Base-by-base conservation (phyloP, 31 red algal species). In the Asparagopsis taxiformis region DNA sequence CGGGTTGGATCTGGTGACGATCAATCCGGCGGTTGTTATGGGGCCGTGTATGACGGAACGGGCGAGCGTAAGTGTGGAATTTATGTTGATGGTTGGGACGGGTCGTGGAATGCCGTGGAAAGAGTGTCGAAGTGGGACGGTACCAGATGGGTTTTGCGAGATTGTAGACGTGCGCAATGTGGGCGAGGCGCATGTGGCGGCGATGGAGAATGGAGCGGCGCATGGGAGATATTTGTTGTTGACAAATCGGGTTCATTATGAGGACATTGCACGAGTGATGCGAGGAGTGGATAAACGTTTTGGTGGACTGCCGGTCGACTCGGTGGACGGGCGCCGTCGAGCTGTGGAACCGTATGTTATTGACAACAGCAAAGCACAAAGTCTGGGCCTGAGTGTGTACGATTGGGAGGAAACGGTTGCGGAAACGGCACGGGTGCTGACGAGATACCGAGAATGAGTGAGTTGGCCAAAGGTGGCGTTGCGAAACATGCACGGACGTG, bases 131-230 rank as follows among this genome's bases (percentile, higher is more conserved):
- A 38, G 36, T 35, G 72, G 72, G 16, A 75, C 52, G 58, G 1
- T 75, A 1, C 72, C 72, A 8, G 57, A 75, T 53, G 31, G 24
- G 1, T 59, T 41, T 30, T 19, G 30, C 25, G 35, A 56, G 10
- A 39, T 75, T 49, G 72, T 62, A 43, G 72, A 75, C 23, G 57
- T 75, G 30, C 55, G 72, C 13, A 38, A 75, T 25, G 72, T 75
- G 13, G 72, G 55, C 28, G 58, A 63, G 35, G 72, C 54, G 11
- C 57, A 75, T 56, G 72, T 75, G 60, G 55, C 31, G 55, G 72
- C 72, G 1, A 50, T 75, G 9, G 68, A 72, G 33, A 20, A 52
- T 32, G 39, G 52, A 20, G 56, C 48, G 29, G 72, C 56, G 25
- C 37, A 62, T 39, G 72, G 57, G 19, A 36, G 72, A 52, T 62